Evolutionary conservation across 148 eudicot genomes (phyloP).

Genomic region (Pouteria glomerata): DNA sequence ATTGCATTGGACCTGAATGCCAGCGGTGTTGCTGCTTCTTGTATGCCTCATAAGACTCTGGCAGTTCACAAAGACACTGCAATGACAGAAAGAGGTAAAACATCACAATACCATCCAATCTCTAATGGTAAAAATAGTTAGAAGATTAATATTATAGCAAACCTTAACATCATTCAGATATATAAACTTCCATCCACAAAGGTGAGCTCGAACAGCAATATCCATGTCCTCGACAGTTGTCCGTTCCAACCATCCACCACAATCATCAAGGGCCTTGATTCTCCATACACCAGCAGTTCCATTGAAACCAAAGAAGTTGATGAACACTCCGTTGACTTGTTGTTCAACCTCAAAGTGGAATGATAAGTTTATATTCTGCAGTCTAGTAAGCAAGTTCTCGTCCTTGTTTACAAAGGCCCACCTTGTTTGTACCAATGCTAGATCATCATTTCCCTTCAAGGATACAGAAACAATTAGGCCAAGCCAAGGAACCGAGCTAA

Average conservation of each 20-base stretch:
- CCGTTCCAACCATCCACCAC: conserved; percentile 95
- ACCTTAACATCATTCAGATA: conserved; percentile 92
- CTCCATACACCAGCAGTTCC: conserved; percentile 99
- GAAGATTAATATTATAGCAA: conserved; percentile 5
- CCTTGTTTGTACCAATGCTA: conserved; percentile 91
- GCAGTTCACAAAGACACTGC: conserved; percentile 96
- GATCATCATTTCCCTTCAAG: conserved; percentile 71
- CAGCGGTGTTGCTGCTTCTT: conserved; percentile 97
- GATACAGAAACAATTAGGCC: neutral
- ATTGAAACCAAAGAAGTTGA: conserved; percentile 94
- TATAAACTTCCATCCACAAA: conserved; percentile 93
- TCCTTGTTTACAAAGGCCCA: conserved; percentile 94
- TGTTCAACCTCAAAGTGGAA: conserved; percentile 99
- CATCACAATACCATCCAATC: neutral
- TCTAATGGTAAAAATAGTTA: neutral
- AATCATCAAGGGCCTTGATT: conserved; percentile 88
- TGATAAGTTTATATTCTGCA: conserved; percentile 82
- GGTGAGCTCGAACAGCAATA: conserved; percentile 98
- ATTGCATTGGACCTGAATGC: conserved; percentile 99
- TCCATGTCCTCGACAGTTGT: conserved; percentile 99
- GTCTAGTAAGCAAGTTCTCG: conserved; percentile 86
- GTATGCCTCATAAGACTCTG: conserved; percentile 96
- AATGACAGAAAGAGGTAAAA: conserved; percentile 10
- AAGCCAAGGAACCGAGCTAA: neutral
- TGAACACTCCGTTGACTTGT: conserved; percentile 92